These are phyloP conservation scores for Candida pseudoviswanathii DNA, from an alignment of 1,139 yeast species.

Conservation along the genomic window DNA sequence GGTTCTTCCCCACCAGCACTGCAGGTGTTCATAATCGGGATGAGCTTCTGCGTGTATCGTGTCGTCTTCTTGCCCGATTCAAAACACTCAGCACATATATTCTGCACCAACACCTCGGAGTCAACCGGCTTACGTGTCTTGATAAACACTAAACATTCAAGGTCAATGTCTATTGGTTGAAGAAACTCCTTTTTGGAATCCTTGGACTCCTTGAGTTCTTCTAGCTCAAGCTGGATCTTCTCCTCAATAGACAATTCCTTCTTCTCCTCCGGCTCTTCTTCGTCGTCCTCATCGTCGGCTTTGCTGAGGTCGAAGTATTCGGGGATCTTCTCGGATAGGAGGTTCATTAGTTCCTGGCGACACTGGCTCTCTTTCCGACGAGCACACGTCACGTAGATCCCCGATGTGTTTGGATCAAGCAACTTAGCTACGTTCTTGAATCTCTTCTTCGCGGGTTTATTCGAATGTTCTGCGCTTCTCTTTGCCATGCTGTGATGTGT, in stretches of 20 bases:
- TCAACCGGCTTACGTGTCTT: slow-evolving; percentile 76
- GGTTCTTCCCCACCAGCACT: slow-evolving; percentile 53
- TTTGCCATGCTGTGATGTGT: slow-evolving; percentile 21
- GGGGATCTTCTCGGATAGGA: slow-evolving; percentile 58
- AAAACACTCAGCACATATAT: slow-evolving; percentile 61
- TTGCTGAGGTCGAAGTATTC: slow-evolving; percentile 50
- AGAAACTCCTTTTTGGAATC: slow-evolving; percentile 51
- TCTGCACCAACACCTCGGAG: slow-evolving; percentile 70
- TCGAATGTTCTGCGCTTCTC: slow-evolving; percentile 23
- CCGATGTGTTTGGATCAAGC: slow-evolving; percentile 79
- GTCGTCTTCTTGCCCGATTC: slow-evolving; percentile 57
- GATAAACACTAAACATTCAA: slow-evolving; percentile 85
- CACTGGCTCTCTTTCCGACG: slow-evolving; percentile 78
- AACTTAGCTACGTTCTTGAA: slow-evolving; percentile 49
- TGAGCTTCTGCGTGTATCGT: slow-evolving; percentile 73
- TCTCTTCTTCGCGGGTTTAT: slow-evolving; percentile 30
- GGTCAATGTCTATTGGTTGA: slow-evolving; percentile 67
- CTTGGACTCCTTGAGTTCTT: slow-evolving; percentile 49
- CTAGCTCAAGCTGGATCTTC: slow-evolving; percentile 68
- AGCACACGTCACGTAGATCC: slow-evolving; percentile 83
- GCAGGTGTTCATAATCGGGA: slow-evolving; percentile 79
- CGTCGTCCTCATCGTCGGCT: slow-evolving; percentile 26
- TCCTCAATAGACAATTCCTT: slow-evolving; percentile 68
- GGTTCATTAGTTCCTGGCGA: slow-evolving; percentile 65
- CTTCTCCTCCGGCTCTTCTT: slow-evolving; percentile 27